Evolutionary conservation across 2,329 filamentous ascomycete genomes (phyloP), one percentile per base, ranked within the genome.

Genomic region (Alternaria longipes): DNA sequence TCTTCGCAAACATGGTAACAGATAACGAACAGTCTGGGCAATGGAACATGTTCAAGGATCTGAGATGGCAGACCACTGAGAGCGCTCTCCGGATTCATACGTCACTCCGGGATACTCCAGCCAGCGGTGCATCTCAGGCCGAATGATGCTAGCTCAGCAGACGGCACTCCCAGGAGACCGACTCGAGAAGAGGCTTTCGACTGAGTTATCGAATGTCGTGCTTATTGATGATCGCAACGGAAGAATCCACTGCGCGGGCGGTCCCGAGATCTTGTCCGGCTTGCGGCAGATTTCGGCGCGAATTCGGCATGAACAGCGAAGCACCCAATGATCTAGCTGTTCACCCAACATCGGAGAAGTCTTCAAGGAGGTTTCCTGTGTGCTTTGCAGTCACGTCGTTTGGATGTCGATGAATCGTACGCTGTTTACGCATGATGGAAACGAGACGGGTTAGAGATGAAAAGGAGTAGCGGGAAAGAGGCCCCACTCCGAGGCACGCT

Each of bases 261-360:
- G 30, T 34, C 46, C 46, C 30, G 46, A 49, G 30, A 49, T 49
- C 46, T n/a, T 49, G 18, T n/a, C n/a, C 18, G 45, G 45, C 45
- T 16, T 49, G 28, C 46, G 30, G 46, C 46, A 34, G 18, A 34
- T 49, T 24, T 49, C 46, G 46, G 46, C 46, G 7, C 46, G 46
- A 34, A 9, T 36, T 22, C 46, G 46, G 46, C 30, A 18, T 34
- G 5, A 20, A 34, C 32, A 49, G 18, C 28, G 4, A 11, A n/a
- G 30, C 2, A 2, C 12, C 12, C 5, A 49, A 20, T 7, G 30
- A 24, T 8, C 30, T 24, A 18, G 12, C 7, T 12, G 4, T 2
- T 24, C 18, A 36, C 9, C 0, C 18, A 16, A n/a, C 8, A 16
- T 4, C 6, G 5, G 0, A 0, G 14, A 36, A 9, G 3, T 22